Evolutionary conservation across 2,329 filamentous ascomycete species (phyloP).

Genomic region (Alternaria sp.): DNA sequence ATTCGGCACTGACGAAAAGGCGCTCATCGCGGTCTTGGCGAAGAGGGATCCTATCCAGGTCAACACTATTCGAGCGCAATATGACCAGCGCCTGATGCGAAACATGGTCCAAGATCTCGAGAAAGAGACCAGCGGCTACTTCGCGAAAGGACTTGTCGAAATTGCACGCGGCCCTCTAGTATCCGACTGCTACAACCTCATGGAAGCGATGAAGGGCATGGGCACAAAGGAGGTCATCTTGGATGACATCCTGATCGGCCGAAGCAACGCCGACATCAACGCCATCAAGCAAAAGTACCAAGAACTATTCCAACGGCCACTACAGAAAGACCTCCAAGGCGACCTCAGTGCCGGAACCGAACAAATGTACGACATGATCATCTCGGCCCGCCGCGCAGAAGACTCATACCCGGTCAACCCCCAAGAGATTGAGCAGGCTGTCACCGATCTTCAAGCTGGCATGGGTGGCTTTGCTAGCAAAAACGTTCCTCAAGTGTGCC

Average conservation of each 20-base stretch:
- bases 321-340: slow-evolving; percentile 75
- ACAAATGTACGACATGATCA: slow-evolving; percentile 81
- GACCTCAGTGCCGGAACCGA: slow-evolving; percentile 89
- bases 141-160: slow-evolving; percentile 75
- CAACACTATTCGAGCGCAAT: slow-evolving; percentile 65
- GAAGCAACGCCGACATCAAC: slow-evolving; percentile 84
- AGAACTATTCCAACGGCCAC: slow-evolving; percentile 66
- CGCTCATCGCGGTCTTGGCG: slow-evolving; percentile 72
- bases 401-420: slow-evolving; percentile 77
- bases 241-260: slow-evolving; percentile 82
- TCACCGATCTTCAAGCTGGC: slow-evolving; percentile 76
- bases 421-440: slow-evolving; percentile 75
- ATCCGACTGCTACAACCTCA: slow-evolving; percentile 74
- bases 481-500: slow-evolving; percentile 78
- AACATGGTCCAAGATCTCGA: slow-evolving; percentile 77
- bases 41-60: slow-evolving; percentile 81
- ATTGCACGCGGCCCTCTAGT: slow-evolving; percentile 79
- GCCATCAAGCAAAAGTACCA: slow-evolving; percentile 85
- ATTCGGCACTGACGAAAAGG: slow-evolving; percentile 85
- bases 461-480: slow-evolving; percentile 69
- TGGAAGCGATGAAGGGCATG: slow-evolving; percentile 74
- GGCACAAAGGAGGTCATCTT: slow-evolving; percentile 88
- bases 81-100: slow-evolving; percentile 66
- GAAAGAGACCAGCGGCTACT: slow-evolving; percentile 74
- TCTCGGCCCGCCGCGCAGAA: slow-evolving; percentile 76